These are phyloP conservation scores for Amesomyces nigricolor DNA, from an alignment of 2,329 filamentous ascomycete species.

Conservation along the genomic window DNA sequence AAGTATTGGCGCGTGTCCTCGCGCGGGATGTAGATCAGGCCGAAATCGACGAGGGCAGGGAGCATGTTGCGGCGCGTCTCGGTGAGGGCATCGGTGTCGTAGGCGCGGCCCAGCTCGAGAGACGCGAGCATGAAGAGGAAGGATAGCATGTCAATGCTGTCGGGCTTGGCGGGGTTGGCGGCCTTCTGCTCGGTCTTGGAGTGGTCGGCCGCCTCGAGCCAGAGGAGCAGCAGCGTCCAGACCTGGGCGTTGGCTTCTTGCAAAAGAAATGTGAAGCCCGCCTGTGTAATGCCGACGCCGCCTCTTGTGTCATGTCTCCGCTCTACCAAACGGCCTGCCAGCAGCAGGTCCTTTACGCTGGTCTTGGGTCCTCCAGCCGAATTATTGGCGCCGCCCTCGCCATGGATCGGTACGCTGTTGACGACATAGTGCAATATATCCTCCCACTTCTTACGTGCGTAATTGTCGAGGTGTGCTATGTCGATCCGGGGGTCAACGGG, in stretches of 20 bases:
- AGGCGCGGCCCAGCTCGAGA: slow-evolving; percentile 84
- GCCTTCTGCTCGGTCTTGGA: slow-evolving; percentile 40
- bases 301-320: slow-evolving; percentile 34
- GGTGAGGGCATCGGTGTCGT: slow-evolving; percentile 79
- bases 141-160: slow-evolving; percentile 87
- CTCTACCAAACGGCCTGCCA: slow-evolving; percentile 76
- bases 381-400: slow-evolving; percentile 40
- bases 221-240: slow-evolving; percentile 90
- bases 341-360: slow-evolving; percentile 78
- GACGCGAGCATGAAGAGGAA: slow-evolving; percentile 95
- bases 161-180: slow-evolving; percentile 56
- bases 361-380: slow-evolving; percentile 56
- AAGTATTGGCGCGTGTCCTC: slow-evolving; percentile 62
- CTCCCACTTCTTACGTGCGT: slow-evolving; percentile 88
- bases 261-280: slow-evolving; percentile 88
- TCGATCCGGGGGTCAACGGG: slow-evolving; percentile 59
- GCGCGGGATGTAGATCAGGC: slow-evolving; percentile 72
- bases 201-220: slow-evolving; percentile 75
- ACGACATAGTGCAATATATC: slow-evolving; percentile 95
- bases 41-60: slow-evolving; percentile 85
- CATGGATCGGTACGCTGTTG: slow-evolving; percentile 53
- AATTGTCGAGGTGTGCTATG: slow-evolving; percentile 70
- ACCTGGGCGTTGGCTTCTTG: slow-evolving; percentile 96
- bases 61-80: slow-evolving; percentile 81
- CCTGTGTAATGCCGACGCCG: slow-evolving; percentile 74